Base-by-base conservation (phyloP, 169 alveolate genomes). In the Cryptosporidium sp. region DNA sequence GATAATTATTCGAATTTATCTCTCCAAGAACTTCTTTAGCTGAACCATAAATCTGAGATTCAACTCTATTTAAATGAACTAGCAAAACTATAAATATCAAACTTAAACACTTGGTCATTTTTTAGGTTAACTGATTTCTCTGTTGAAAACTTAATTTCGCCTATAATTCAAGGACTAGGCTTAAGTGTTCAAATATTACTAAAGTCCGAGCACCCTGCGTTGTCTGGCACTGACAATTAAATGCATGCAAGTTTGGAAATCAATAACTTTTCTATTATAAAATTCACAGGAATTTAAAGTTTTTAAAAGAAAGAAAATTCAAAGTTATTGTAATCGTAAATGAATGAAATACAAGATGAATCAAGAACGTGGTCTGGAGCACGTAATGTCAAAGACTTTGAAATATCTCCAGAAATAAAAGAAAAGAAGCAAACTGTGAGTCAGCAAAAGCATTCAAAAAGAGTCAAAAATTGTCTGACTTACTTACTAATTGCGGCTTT, bases 41-140 rank as follows among this genome's bases (percentile, higher is more conserved):
- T 26, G 89, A 61, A 39, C 65, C 69, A 80, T 80, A 80, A 59
- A 62, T 65, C 29, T 80, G 73, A 16, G 89, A 62, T 3, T 39
- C 16, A 0, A 65, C 75, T 5, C n/a, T 16, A 35, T 21, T 18
- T 69, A 45, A 69, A 26, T 55, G 3, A 26, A 10, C 37, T 26
- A 55, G 35, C 1, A n/a, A 21, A 8, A 55, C 14, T 55, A 55
- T 8, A 23, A 14, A n/a, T 26, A n/a, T 2, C 67, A 26, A 55
- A n/a, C 37, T 23, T 21, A 55, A n/a, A 55, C 14, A 55, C 23
- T 26, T 26, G 18, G 29, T 37, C 23, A 55, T 8, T 26, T 55
- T 55, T 55, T 8, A n/a, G 67, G 7, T 26, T 55, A 4, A 26
- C 37, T 26, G 2, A 55, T 55, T 26, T 23, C 14, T 55, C 21